These are phyloP conservation scores for Sicyos edulis DNA, from an alignment of 306 rosid species.

Conservation along the genomic window DNA sequence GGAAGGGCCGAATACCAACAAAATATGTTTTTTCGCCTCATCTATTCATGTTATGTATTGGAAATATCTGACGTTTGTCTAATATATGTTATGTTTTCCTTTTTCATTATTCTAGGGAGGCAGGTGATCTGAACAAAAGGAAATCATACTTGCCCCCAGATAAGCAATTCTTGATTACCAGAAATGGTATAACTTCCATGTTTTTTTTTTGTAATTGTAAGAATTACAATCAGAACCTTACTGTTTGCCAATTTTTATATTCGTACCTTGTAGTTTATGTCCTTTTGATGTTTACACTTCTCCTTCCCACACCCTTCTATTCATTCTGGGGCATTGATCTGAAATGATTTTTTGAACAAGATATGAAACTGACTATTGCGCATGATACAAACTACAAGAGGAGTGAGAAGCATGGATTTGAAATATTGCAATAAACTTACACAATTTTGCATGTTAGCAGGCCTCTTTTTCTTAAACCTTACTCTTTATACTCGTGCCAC, in stretches of 20 bases:
- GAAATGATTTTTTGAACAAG: not conserved
- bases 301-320: not conserved
- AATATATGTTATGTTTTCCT: not conserved
- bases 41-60: not conserved
- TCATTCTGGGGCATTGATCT: not conserved
- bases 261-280: not conserved
- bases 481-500: not conserved
- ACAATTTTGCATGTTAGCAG: not conserved
- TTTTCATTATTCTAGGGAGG: conserved; percentile 56
- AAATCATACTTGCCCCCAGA: conserved; percentile 75
- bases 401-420: not conserved
- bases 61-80: not conserved
- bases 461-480: not conserved
- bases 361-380: too few species aligned
- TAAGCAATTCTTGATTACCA: conserved; percentile 81
- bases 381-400: too few species aligned
- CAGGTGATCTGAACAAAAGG: conserved; percentile 89
- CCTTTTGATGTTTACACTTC: not conserved
- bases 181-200: conserved; percentile 53
- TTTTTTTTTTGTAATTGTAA: not conserved
- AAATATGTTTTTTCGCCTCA: too few species aligned
- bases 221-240: not conserved
- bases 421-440: not conserved
- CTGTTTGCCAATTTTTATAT: not conserved
- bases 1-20: too few species aligned